Conservation (phyloP, 2,329 filamentous ascomycete species). For the Parafenestella ontariensis region DNA sequence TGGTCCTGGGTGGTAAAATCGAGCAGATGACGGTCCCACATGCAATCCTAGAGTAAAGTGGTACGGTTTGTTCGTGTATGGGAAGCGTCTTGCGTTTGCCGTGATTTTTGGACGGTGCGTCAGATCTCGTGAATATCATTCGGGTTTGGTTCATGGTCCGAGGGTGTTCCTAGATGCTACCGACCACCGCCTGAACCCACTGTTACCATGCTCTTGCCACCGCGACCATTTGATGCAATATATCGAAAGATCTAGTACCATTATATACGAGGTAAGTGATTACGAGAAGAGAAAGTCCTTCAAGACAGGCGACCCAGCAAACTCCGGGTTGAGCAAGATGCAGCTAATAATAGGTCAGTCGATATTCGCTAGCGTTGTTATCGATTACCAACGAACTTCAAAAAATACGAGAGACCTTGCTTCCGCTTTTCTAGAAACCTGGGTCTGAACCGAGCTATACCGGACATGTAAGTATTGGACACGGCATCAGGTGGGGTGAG, state of each 20-base stretch:
- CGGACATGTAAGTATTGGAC: slow-evolving; percentile 24
- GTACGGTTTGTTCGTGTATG: not conserved
- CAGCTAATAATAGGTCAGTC: slow-evolving; percentile 65
- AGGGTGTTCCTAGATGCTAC: too few relatives aligned
- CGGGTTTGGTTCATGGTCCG: too few relatives aligned
- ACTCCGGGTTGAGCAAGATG: slow-evolving; percentile 90
- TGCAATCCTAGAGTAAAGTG: too few relatives aligned
- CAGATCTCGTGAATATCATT: not conserved
- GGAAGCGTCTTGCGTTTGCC: not conserved
- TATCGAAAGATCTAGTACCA: not conserved
- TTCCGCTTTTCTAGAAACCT: slow-evolving; percentile 86
- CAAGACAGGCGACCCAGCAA: slow-evolving; percentile 86
- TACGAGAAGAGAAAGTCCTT: slow-evolving; percentile 84
- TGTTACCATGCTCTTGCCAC: not conserved
- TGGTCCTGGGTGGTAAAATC: not conserved
- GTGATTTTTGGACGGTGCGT: not conserved
- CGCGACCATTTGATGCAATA: not conserved
- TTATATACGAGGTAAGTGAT: slow-evolving; percentile 4
- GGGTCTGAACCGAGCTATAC: slow-evolving; percentile 73
- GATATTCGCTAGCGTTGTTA: slow-evolving; percentile 31
- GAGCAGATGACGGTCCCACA: not conserved
- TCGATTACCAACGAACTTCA: slow-evolving; percentile 72
- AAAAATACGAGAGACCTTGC: slow-evolving; percentile 85
- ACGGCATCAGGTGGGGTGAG: slow-evolving; percentile 25
- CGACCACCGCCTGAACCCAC: not conserved